Evolutionary conservation across 2,329 filamentous ascomycete species (phyloP).

Genomic region (Talaromyces funiculosus): DNA sequence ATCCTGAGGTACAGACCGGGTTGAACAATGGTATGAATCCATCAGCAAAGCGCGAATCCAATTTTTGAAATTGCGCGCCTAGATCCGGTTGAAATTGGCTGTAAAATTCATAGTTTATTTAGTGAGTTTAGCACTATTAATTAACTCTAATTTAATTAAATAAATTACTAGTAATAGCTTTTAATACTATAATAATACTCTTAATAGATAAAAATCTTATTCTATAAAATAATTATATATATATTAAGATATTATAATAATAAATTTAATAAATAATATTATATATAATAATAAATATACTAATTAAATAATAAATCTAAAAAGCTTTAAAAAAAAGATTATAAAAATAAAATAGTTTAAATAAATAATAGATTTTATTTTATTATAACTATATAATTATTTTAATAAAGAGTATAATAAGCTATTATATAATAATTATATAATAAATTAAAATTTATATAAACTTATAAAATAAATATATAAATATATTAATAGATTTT

Average conservation of each 20-base stretch:
- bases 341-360: not conserved
- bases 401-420: not conserved
- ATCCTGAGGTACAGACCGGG: no score
- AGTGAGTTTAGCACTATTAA: not conserved
- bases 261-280: not conserved
- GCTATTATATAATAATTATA: not conserved
- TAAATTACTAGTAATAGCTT: not conserved
- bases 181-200: not conserved
- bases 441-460: not conserved
- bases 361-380: not conserved
- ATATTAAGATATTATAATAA: not conserved
- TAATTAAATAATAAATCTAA: not conserved
- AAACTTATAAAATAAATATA: not conserved
- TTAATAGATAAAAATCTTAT: not conserved
- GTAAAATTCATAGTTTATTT: not conserved
- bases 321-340: not conserved
- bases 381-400: not conserved
- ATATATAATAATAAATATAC: not conserved
- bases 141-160: not conserved
- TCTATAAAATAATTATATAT: not conserved
- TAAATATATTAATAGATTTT: accelerated
- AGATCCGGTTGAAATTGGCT: not conserved
- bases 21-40: no score
- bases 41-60: slow-evolving; percentile 4
- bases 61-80: slow-evolving; percentile 7